A percentile compares a stretch with the other conserved stretches of the same genome.
Evolutionary conservation across 805 yeast species (phyloP).

Genomic region (Ogataea haglerorum): DNA sequence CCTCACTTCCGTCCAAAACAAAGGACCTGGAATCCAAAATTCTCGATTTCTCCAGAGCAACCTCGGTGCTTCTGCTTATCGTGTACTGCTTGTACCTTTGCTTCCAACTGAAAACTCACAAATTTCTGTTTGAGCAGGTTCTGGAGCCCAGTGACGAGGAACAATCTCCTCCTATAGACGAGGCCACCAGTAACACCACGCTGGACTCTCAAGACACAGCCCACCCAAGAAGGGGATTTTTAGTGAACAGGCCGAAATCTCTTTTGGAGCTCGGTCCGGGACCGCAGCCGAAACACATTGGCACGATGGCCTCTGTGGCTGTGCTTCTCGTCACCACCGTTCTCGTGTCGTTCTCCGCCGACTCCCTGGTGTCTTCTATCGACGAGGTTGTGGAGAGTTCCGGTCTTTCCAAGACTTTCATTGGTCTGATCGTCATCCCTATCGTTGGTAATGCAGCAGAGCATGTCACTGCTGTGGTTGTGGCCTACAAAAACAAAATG

Average conservation of each 20-base stretch:
- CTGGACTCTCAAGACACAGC: neutral
- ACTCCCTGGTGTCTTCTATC: constrained; percentile 87
- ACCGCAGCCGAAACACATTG: constrained; percentile 37
- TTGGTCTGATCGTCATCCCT: constrained; percentile 90
- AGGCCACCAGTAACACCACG: neutral
- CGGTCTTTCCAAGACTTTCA: constrained; percentile 90
- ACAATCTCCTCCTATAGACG: constrained; percentile 1
- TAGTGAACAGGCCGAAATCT: constrained; percentile 29
- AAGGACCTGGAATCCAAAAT: constrained; percentile 39
- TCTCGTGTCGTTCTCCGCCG: constrained; percentile 87
- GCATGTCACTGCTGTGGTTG: constrained; percentile 94
- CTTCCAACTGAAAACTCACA: constrained; percentile 90
- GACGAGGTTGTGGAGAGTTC: constrained; percentile 81
- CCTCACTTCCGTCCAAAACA: constrained; percentile 53
- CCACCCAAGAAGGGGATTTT: constrained; percentile 27
- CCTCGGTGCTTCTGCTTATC: constrained; percentile 71
- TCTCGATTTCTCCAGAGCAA: constrained; percentile 77
- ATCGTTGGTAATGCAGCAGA: constrained; percentile 99
- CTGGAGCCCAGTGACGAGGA: constrained; percentile 33
- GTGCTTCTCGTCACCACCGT: constrained; percentile 65
- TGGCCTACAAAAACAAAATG: constrained; percentile 95
- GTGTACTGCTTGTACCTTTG: constrained; percentile 76
- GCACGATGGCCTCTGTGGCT: constrained; percentile 50
- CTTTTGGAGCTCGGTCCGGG: constrained; percentile 27
- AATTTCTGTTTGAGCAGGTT: constrained; percentile 59